Conservation (phyloP, 208 protist species). For the Crithidia brevicula region DNA sequence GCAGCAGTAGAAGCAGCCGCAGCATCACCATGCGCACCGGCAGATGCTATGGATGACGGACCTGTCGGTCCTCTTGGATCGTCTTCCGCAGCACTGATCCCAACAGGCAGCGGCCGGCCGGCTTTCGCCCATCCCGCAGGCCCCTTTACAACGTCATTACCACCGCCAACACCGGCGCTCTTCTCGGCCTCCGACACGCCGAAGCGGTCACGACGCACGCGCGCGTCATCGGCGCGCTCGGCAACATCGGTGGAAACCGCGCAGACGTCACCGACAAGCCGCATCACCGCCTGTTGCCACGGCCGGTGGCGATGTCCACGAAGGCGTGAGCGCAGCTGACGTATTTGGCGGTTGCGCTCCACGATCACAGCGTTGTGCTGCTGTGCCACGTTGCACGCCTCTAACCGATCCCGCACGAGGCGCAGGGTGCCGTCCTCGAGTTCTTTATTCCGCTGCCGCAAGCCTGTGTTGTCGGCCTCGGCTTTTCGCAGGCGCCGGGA, state of each 20-base stretch:
- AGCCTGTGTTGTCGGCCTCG: conserved; percentile 57
- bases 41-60: background rate
- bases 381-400: conserved; percentile 77
- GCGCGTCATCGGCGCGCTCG: conserved; percentile 60
- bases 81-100: no score
- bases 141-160: background rate
- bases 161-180: background rate
- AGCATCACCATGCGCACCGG: background rate
- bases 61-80: no score
- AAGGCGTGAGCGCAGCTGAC: conserved; percentile 79
- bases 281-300: conserved; percentile 78
- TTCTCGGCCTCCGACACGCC: conserved; percentile 15
- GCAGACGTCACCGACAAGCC: conserved; percentile 77
- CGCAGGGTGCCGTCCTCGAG: conserved; percentile 59
- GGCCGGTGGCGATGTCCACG: conserved; percentile 79
- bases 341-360: conserved; percentile 57
- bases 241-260: conserved; percentile 60
- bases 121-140: no score
- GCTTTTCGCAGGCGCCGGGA: conserved; percentile 59
- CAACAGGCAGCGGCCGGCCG: no score
- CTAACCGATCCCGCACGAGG: conserved; percentile 66
- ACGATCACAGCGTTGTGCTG: conserved; percentile 69
- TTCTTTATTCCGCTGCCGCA: conserved; percentile 58
- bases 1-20: background rate
- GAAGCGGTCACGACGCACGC: conserved; percentile 39